A percentile compares a stretch with the other conserved stretches of the same genome.
Evolutionary conservation across 352 stramenopile species (phyloP).

Genomic region (Globisporangium uncinulatum): DNA sequence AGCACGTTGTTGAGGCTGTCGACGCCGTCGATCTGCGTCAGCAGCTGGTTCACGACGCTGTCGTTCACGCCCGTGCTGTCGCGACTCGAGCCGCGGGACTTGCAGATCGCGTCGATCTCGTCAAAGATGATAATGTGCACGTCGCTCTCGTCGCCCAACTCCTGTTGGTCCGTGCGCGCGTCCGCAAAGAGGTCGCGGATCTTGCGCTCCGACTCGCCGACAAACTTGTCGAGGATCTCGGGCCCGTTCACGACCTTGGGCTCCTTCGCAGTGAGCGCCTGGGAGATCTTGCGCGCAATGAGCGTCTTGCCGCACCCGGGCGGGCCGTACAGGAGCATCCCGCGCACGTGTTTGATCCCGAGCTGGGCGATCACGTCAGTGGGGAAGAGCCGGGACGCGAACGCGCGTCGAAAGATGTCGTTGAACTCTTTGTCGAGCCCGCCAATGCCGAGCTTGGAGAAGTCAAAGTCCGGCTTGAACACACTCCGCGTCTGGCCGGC

Average conservation of each 20-base stretch:
- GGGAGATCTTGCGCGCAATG: slow-evolving; percentile 97
- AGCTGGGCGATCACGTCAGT: slow-evolving; percentile 95
- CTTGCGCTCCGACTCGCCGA: slow-evolving; percentile 98
- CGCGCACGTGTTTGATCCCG: slow-evolving; percentile 98
- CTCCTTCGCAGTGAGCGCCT: slow-evolving; percentile 94
- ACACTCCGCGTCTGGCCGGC: slow-evolving; percentile 72
- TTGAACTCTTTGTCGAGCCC: slow-evolving; percentile 99
- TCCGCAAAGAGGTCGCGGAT: slow-evolving; percentile 98
- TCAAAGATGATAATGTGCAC: slow-evolving; percentile 99
- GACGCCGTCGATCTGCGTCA: slow-evolving; percentile 99
- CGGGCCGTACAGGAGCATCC: slow-evolving; percentile 86
- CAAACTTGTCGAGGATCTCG: slow-evolving; percentile 99
- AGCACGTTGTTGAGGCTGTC: slow-evolving; percentile 99
- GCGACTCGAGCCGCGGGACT: slow-evolving; percentile 89
- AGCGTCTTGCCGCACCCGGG: slow-evolving; percentile 95
- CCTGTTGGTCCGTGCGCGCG: slow-evolving; percentile 82
- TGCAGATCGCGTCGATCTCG: slow-evolving; percentile 99
- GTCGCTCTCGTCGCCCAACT: slow-evolving; percentile 94
- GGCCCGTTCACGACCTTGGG: slow-evolving; percentile 98
- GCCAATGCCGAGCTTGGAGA: slow-evolving; percentile 98
- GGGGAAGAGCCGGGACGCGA: slow-evolving; percentile 97
- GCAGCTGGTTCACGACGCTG: slow-evolving; percentile 98
- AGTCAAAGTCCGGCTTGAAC: slow-evolving; percentile 98
- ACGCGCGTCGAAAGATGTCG: slow-evolving; percentile 98
- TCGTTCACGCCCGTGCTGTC: slow-evolving; percentile 96